Evolutionary conservation across 2,329 filamentous ascomycete species (phyloP), one percentile per base, ranked within the genome.

Genomic region (Metarhizium sp.): DNA sequence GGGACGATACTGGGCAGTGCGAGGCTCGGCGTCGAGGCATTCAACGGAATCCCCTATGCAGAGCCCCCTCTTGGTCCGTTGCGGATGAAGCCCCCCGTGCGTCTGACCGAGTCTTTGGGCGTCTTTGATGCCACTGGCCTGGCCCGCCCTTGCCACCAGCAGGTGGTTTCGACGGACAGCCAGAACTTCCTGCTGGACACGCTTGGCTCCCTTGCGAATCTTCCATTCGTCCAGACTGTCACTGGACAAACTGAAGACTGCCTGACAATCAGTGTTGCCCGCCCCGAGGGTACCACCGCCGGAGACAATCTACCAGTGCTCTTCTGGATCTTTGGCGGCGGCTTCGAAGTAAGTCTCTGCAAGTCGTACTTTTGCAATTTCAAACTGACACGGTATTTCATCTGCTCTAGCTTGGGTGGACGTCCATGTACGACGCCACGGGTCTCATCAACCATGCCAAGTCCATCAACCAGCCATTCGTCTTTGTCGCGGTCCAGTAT

Each of bases 401-500:
- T 11, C n/a, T 46, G 14, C 10, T 8, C 18, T 13, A 46, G 43
- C 43, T 46, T 11, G 43, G 43, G 18, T 46, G 43, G 43, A 20
- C 43, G 18, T 46, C 43, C 16, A 46, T 46, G 43, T 46, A 46
- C 11, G 43, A 46, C 18, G 43, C 18, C 43, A 46, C 43, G 4
- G 18, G 43, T 25, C 18, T 46, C 10, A 29, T 46, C n/a, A 46
- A 46, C 18, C n/a, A 46, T 46, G 43, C 43, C n/a, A 11, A 18
- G 18, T 46, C 43, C 3, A 46, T 46, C 18, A 25, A 25, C 43
- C 43, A 51, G 69, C 84, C 86, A 0, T 83, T 92, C 59, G 71
- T 95, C 50, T 88, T 85, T 54, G 88, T 92, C 0, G 80, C 85
- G 0, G 82, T 92, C 64, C 92, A 91, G 71, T 92, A 95, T 70